These are phyloP conservation scores for Colletotrichum costaricense DNA, from an alignment of 2,329 filamentous ascomycete genomes.

Conservation along the genomic window DNA sequence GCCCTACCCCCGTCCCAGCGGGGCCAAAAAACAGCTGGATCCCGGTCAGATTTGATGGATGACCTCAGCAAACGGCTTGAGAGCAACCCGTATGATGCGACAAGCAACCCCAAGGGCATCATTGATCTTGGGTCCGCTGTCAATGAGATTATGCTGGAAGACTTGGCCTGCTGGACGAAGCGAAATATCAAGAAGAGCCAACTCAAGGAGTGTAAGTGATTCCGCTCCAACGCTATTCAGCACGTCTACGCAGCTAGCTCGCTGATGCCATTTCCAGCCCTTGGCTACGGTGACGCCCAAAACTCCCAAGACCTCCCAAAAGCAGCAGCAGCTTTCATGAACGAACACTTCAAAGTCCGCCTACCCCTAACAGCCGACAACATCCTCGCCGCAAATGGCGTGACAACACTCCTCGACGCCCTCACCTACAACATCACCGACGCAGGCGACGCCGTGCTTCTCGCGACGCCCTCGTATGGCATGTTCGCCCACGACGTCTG, in stretches of 20 bases:
- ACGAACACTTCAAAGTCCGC: constrained; percentile 16
- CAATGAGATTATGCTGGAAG: constrained; percentile 25
- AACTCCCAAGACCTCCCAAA: background rate
- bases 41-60: background rate
- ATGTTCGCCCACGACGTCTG: constrained; percentile 4
- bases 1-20: background rate
- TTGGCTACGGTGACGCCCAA: background rate
- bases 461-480: constrained; percentile 6
- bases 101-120: constrained; percentile 11
- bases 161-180: constrained; percentile 8
- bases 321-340: constrained; percentile 18
- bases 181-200: constrained; percentile 17
- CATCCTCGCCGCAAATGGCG: constrained; percentile 14
- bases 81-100: background rate
- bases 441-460: constrained; percentile 10
- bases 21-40: background rate
- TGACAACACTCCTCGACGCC: background rate
- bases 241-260: background rate
- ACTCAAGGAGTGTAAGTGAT: background rate
- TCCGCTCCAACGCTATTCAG: too few relatives aligned
- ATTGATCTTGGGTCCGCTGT: constrained; percentile 20
- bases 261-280: background rate
- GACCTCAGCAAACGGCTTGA: background rate
- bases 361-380: constrained; percentile 3
- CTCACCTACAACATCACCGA: constrained; percentile 8